A percentile compares a stretch with the other conserved stretches of the same genome.
Evolutionary conservation across 371 early-diverging fungal species (phyloP).

Genomic region (Mortierella sp.): DNA sequence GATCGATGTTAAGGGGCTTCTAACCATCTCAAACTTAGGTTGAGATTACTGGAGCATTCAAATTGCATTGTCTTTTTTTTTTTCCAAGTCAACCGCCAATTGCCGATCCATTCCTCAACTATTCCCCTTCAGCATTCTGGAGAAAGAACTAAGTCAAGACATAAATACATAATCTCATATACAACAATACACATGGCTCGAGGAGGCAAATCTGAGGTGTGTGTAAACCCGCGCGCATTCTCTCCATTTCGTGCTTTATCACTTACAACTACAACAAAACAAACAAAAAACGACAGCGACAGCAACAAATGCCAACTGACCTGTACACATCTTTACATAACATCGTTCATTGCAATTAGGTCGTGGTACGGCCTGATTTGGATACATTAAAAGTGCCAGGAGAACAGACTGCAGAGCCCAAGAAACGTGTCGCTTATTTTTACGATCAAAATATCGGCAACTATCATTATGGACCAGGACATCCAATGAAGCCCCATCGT

Average conservation of each 20-base stretch:
- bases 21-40: background rate
- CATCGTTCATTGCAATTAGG: background rate
- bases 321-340: background rate
- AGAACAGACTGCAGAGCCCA: conserved; percentile 54
- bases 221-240: background rate
- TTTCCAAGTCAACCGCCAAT: background rate
- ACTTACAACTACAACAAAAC: background rate
- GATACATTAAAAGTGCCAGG: conserved; percentile 34
- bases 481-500: conserved; percentile 99
- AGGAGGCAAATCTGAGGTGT: conserved; percentile 39
- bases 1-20: background rate
- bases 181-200: conserved; percentile 26
- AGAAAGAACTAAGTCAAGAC: background rate
- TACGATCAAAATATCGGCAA: conserved; percentile 91
- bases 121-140: background rate
- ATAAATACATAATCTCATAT: background rate
- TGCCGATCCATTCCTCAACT: background rate
- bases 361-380: conserved; percentile 17
- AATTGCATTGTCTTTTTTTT: background rate
- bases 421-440: conserved; percentile 82
- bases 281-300: background rate
- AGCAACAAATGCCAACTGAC: background rate
- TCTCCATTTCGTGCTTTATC: background rate
- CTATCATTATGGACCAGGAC: conserved; percentile 91
- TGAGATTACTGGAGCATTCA: background rate